Conservation (phyloP, 257 asterid species). For the Ocimum tenuiflorum region DNA sequence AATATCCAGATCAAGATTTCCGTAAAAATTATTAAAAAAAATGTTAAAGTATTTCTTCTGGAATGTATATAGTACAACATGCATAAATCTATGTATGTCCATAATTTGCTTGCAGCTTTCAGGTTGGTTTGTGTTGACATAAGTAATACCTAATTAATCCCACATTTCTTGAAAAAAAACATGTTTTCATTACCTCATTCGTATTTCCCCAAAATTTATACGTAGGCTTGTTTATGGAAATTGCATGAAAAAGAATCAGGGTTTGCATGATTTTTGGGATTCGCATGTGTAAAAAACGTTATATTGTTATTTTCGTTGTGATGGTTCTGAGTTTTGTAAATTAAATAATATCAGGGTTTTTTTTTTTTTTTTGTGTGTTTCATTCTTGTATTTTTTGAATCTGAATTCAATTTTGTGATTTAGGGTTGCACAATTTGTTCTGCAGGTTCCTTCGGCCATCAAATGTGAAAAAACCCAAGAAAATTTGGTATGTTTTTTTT, state of each 20-base stretch:
- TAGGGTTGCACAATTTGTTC: background rate
- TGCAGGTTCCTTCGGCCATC: conserved; percentile 21
- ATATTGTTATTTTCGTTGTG: background rate
- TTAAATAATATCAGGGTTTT: background rate
- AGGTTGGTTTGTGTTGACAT: conserved; percentile 31
- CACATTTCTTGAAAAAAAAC: background rate
- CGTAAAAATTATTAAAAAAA: background rate
- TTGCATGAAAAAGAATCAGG: conserved; percentile 1
- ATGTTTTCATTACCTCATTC: background rate
- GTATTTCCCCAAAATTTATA: background rate
- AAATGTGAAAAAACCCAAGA: conserved; percentile 6
- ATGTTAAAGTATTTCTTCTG: background rate
- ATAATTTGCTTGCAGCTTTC: conserved; percentile 20
- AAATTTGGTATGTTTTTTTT: background rate
- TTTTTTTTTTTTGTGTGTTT: background rate
- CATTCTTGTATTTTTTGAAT: background rate
- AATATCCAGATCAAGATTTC: background rate
- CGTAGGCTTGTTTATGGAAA: background rate
- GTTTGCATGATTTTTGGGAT: background rate
- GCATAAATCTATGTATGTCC: conserved; percentile 15
- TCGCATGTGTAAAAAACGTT: background rate
- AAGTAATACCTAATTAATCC: background rate
- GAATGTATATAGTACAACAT: conserved; percentile 16
- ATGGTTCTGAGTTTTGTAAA: background rate
- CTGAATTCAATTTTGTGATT: background rate